Base-by-base conservation (phyloP, 306 rosid species). In the Vigna reflexopilosa region DNA sequence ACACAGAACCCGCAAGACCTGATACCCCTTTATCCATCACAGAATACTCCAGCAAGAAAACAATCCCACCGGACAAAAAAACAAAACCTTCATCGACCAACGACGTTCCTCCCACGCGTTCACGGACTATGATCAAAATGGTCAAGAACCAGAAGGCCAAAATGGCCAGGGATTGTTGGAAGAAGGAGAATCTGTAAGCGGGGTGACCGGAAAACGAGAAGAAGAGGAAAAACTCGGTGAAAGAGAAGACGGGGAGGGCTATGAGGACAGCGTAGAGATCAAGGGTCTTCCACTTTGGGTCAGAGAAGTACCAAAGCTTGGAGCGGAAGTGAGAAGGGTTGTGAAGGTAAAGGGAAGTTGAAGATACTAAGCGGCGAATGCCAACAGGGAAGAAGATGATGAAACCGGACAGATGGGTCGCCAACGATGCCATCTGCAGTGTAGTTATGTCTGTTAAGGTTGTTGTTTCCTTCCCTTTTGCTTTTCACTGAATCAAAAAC, bases 291-390 rank as follows among this genome's bases (percentile, higher is more conserved):
- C 93, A 92, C 32, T 68, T 78, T 70, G 93, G 90, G 74, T 94
- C 87, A 6, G 97, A 86, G 85, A 88, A 79, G 44, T 85, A 94
- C 97, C 98, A 94, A 0, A 86, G 70, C 63, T 87, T 90, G 80
- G 98, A 91, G 74, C 91, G 83, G 82, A 80, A 94, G 10, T 84
- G 87, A 67, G 97, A 85, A 14, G 96, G 97, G 87, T 80, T 87
- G 11, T 88, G 79, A 64, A 92, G 90, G 81, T 88, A 94, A 20
- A 92, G 84, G n/a, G 97, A 87, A 68, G 97, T 85, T 34, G 95
- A 89, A 67, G 77, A 86, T 40, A 85, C 86, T 9, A 94, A 87
- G 48, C 98, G 98, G 38, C 87, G 91, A 47, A 94, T 14, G 36
- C 95, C 97, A 0, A 85, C 16, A 59, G 95, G 96, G 47, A 89